Conservation (phyloP, 2,329 filamentous ascomycete genomes). For the Monilinia aucupariae region DNA sequence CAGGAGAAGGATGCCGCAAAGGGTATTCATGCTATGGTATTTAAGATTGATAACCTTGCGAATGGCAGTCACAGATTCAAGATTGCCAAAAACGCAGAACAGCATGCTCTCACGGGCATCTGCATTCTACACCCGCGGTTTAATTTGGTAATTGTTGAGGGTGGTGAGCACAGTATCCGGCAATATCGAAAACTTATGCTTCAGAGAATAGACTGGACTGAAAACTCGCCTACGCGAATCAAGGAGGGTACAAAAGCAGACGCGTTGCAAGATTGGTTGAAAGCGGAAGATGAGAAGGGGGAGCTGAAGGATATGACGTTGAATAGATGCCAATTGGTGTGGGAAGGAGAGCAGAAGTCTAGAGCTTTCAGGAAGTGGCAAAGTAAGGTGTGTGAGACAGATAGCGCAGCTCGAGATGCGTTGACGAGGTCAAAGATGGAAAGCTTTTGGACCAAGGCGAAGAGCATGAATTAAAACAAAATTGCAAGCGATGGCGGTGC, state of each 20-base stretch:
- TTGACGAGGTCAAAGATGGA: constrained; percentile 82
- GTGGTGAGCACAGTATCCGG: constrained; percentile 74
- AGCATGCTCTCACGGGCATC: constrained; percentile 79
- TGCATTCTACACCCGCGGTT: constrained; percentile 87
- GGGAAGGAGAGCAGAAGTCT: constrained; percentile 82
- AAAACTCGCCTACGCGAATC: constrained; percentile 68
- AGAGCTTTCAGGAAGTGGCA: constrained; percentile 83
- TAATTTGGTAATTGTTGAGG: constrained; percentile 86
- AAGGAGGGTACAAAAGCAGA: constrained; percentile 58
- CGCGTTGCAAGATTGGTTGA: constrained; percentile 67
- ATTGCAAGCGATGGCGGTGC: not conserved
- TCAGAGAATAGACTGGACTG: constrained; percentile 89
- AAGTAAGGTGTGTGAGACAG: constrained; percentile 86
- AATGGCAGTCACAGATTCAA: constrained; percentile 94
- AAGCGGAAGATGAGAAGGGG: constrained; percentile 71
- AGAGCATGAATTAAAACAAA: constrained; percentile 44
- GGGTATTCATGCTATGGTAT: constrained; percentile 80
- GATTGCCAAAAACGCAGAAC: constrained; percentile 86
- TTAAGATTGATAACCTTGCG: constrained; percentile 81
- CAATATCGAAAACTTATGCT: constrained; percentile 92
- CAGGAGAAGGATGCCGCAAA: constrained; percentile 84
- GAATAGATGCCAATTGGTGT: constrained; percentile 80
- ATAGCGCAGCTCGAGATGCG: constrained; percentile 78
- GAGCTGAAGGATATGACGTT: constrained; percentile 72
- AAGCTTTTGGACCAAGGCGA: constrained; percentile 88